Conservation (phyloP, 2,329 filamentous ascomycete genomes). For the Colletotrichum endophyticum region DNA sequence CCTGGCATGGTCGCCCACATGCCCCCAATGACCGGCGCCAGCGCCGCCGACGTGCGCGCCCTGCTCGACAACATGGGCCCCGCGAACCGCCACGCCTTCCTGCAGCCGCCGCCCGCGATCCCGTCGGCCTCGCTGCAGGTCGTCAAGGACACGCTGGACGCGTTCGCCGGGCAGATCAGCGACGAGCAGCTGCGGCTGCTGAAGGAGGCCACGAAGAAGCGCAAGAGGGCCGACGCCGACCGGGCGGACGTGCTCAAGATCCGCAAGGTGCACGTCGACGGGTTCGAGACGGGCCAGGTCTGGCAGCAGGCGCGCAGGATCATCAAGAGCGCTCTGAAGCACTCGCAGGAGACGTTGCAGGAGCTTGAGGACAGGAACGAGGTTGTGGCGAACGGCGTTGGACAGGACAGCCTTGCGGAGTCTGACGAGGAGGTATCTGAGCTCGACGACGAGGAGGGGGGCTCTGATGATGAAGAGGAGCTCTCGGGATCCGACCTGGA, state of each 20-base stretch:
- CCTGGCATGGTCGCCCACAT: conserved; percentile 43
- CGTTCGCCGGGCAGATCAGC: conserved; percentile 75
- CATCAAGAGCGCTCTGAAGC: conserved; percentile 61
- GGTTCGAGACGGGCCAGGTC: conserved; percentile 86
- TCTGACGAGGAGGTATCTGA: conserved; percentile 40
- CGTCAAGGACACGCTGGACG: conserved; percentile 82
- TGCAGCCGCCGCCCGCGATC: conserved; percentile 73
- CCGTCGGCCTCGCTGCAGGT: conserved; percentile 74
- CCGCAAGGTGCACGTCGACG: conserved; percentile 83
- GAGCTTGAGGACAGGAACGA: conserved; percentile 51
- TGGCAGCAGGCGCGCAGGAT: conserved; percentile 94
- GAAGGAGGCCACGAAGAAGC: conserved; percentile 74
- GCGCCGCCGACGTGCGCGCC: conserved; percentile 45
- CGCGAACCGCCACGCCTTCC: conserved; percentile 72
- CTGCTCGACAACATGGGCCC: conserved; percentile 64
- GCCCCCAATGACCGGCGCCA: conserved; percentile 24
- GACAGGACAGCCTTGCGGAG: conserved; percentile 35
- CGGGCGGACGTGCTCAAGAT: conserved; percentile 69
- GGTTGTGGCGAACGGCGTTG: conserved; percentile 44
- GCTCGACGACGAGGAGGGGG: conserved; percentile 25
- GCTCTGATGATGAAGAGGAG: conserved; percentile 35
- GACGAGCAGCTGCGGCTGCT: conserved; percentile 73
- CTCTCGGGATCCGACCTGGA: conserved; percentile 20
- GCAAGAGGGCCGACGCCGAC: conserved; percentile 66
- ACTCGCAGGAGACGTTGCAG: conserved; percentile 51